Conservation (phyloP, 2,329 filamentous ascomycete species). For the Madurella mycetomatis region DNA sequence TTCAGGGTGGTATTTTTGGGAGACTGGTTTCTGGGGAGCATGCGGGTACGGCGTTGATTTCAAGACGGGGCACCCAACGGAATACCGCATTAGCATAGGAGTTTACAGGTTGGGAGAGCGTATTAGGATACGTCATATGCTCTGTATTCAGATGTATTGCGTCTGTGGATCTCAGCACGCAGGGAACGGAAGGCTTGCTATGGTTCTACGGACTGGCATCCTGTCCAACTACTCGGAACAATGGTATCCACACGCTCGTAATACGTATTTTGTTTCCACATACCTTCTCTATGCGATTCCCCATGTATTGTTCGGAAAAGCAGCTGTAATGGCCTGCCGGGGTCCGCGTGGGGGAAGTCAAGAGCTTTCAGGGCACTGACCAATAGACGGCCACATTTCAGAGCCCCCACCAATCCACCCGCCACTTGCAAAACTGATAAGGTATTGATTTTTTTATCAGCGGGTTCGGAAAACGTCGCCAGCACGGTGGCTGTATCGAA, state of each 20-base stretch:
- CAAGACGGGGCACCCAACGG: slow-evolving; percentile 10
- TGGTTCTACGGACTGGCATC: not conserved
- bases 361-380: not conserved
- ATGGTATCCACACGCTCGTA: not conserved
- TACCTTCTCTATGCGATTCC: too few species aligned
- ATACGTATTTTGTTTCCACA: too few species aligned
- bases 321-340: not conserved
- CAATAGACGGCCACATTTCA: not conserved
- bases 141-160: slow-evolving; percentile 1
- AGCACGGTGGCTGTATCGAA: slow-evolving; percentile 4
- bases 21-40: not conserved
- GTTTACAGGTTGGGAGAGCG: slow-evolving; percentile 1
- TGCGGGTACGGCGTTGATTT: slow-evolving; percentile 8
- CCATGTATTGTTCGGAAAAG: not conserved
- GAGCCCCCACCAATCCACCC: slow-evolving; percentile 10
- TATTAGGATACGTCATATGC: not conserved
- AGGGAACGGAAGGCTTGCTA: not conserved
- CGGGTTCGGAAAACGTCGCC: slow-evolving; percentile 8
- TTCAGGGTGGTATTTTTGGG: not conserved
- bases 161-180: not conserved
- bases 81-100: slow-evolving; percentile 16
- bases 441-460: slow-evolving; percentile 20
- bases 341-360: not conserved
- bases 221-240: too few species aligned
- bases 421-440: slow-evolving; percentile 15